A percentile compares a stretch with the other conserved stretches of the same genome.
Evolutionary conservation across 495 filamentous ascomycete species (phyloP).

Genomic region (Neurospora sp.): DNA sequence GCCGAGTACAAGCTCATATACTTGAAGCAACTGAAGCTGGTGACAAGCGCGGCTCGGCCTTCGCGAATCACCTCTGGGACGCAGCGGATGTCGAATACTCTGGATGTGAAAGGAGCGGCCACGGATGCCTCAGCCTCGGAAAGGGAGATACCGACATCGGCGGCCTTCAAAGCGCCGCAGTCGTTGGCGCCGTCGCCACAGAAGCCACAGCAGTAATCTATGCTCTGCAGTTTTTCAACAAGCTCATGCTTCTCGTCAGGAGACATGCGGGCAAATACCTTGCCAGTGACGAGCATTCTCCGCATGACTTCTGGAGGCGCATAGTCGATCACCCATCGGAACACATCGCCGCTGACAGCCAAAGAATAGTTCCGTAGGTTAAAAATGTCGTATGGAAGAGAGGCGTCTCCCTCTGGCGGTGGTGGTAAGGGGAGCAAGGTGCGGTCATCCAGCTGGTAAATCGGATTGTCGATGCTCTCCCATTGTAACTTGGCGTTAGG

Average conservation of each 20-base stretch:
- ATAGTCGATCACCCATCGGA: slow-evolving; percentile 91
- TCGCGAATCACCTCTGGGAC: slow-evolving; percentile 93
- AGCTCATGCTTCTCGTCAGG: slow-evolving; percentile 98
- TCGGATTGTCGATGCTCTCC: slow-evolving; percentile 84
- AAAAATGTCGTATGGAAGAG: slow-evolving; percentile 71
- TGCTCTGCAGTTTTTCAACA: slow-evolving; percentile 91
- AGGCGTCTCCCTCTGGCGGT: slow-evolving; percentile 61
- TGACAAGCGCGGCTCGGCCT: slow-evolving; percentile 87
- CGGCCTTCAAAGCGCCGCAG: slow-evolving; percentile 93
- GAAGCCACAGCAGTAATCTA: slow-evolving; percentile 93
- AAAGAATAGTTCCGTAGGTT: slow-evolving; percentile 75
- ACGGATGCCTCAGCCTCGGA: slow-evolving; percentile 98
- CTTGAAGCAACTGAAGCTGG: slow-evolving; percentile 99
- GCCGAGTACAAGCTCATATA: slow-evolving; percentile 99
- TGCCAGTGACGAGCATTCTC: slow-evolving; percentile 79
- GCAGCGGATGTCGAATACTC: slow-evolving; percentile 93
- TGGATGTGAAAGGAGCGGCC: slow-evolving; percentile 92
- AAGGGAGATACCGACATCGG: slow-evolving; percentile 96
- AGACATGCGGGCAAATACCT: slow-evolving; percentile 97
- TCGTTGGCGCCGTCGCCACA: slow-evolving; percentile 98
- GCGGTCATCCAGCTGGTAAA: slow-evolving; percentile 61
- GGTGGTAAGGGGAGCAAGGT: slow-evolving; percentile 68
- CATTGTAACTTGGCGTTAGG: slow-evolving; percentile 63
- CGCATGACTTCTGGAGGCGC: slow-evolving; percentile 66
- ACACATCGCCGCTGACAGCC: slow-evolving; percentile 86